Base-by-base conservation (phyloP, 129 eudicot genomes). In the Dittrichia graveolens region DNA sequence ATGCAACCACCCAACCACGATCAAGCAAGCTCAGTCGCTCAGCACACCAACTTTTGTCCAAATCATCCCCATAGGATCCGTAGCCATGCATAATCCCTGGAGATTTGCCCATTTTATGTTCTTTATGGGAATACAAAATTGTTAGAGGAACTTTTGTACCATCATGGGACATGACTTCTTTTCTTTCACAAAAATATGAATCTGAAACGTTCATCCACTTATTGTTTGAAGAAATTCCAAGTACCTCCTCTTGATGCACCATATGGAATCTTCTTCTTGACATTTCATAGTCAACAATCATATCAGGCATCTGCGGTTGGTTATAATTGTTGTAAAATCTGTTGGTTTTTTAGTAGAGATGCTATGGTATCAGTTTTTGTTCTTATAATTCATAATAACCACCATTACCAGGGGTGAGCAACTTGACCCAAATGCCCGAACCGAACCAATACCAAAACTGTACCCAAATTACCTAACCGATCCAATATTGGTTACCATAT, bases 1-100 rank as follows among this genome's bases (percentile, higher is more conserved):
- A 94, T 71, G 91, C 96, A 68, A 94, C 65, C 39, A 88, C 79
- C 98, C 98, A 94, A 54, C 97, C 96, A 46, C 96, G 94, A 72
- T 88, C 89, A 61, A 94, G 92, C 64, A 94, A 88, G 80, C 98
- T 90, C 46, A 94, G 65, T 42, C 88, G 91, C 13, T 90, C 97
- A 18, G 86, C 41, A 70, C 83, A 83, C 95, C 96, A 94, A 81
- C 86, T 85, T 77, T 90, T 90, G 76, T 90, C 96, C 72, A 88
- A 72, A 58, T 34, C 83, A 72, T 90, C 91, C 12, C 95, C 98
- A 61, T 94, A 94, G 40, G 98, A 91, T 67, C 98, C 97, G 49
- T 94, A 94, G 12, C 90, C 98, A 41, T 82, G 88, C 42, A 94
- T 74, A 73, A 94, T 66, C 71, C 95, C 98, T 65, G 95, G 92